A percentile compares a stretch with the other conserved stretches of the same genome.
These are phyloP conservation scores for Boletus subcaerulescens DNA, from an alignment of 768 basidiomycete species.

Conservation along the genomic window DNA sequence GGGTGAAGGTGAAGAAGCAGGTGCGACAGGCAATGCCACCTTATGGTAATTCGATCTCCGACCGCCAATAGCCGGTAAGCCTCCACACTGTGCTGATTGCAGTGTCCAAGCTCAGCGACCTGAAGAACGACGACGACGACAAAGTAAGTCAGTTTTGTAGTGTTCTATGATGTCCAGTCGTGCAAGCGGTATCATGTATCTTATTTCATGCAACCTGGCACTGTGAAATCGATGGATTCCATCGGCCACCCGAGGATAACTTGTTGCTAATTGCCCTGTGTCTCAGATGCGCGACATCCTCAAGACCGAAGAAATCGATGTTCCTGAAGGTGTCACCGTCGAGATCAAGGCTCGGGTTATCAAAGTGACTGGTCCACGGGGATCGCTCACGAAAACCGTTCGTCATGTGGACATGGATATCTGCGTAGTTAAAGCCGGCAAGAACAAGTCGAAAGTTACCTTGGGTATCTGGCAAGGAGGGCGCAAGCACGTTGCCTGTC, in stretches of 20 bases:
- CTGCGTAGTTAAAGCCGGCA: constrained; percentile 67
- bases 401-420: constrained; percentile 95
- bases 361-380: constrained; percentile 89
- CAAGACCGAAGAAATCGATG: constrained; percentile 88
- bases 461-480: constrained; percentile 98
- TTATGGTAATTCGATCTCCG: constrained; percentile 36
- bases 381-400: constrained; percentile 87
- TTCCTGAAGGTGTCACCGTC: constrained; percentile 84
- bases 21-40: constrained; percentile 24
- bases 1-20: constrained; percentile 43
- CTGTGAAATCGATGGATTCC: constrained; percentile 38
- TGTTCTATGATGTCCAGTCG: background rate
- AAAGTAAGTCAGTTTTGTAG: constrained; percentile 25
- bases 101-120: constrained; percentile 18
- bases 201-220: background rate
- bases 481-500: constrained; percentile 97
- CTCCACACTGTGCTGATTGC: constrained; percentile 1
- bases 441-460: constrained; percentile 69
- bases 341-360: constrained; percentile 89
- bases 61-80: constrained; percentile 26
- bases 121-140: constrained; percentile 25
- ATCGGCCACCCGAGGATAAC: constrained; percentile 30
- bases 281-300: constrained; percentile 87
- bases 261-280: constrained; percentile 22
- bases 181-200: background rate